These are phyloP conservation scores for Thelephora terrestris DNA, from an alignment of 1,284 basidiomycete genomes.

Conservation along the genomic window DNA sequence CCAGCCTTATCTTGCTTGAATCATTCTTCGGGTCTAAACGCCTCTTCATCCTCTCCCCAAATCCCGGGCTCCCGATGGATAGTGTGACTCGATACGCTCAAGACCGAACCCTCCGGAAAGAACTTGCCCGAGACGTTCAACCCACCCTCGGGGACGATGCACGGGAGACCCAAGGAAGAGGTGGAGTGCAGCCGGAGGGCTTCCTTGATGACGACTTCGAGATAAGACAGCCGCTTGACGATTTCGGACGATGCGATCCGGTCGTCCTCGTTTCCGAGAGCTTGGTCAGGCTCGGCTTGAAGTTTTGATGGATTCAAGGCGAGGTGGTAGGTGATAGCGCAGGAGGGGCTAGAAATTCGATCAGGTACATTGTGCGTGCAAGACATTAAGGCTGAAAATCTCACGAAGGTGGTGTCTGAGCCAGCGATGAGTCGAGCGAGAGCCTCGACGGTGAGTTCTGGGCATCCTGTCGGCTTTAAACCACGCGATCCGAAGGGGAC, in stretches of 20 bases:
- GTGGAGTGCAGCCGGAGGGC: constrained; percentile 16
- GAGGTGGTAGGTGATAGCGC: constrained; percentile 79
- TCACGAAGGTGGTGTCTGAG: constrained; percentile 73
- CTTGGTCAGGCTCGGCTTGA: constrained; percentile 28
- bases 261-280: constrained; percentile 13
- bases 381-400: constrained; percentile 53
- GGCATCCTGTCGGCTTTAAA: constrained; percentile 65
- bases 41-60: constrained; percentile 33
- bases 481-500: constrained; percentile 56
- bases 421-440: constrained; percentile 11
- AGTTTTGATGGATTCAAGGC: constrained; percentile 48
- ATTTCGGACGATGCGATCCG: constrained; percentile 8
- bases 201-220: constrained; percentile 18
- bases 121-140: constrained; percentile 33
- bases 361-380: neutral
- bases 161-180: constrained; percentile 46
- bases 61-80: constrained; percentile 27
- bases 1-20: constrained; percentile 16
- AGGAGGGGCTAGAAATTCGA: constrained; percentile 49
- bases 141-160: constrained; percentile 62
- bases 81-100: constrained; percentile 21
- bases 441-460: constrained; percentile 79
- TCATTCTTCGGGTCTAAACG: constrained; percentile 31
- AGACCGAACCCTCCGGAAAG: constrained; percentile 14
- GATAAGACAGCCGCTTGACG: constrained; percentile 17